These are phyloP conservation scores for Camellia japonica DNA, from an alignment of 148 eudicot genomes.

Conservation along the genomic window DNA sequence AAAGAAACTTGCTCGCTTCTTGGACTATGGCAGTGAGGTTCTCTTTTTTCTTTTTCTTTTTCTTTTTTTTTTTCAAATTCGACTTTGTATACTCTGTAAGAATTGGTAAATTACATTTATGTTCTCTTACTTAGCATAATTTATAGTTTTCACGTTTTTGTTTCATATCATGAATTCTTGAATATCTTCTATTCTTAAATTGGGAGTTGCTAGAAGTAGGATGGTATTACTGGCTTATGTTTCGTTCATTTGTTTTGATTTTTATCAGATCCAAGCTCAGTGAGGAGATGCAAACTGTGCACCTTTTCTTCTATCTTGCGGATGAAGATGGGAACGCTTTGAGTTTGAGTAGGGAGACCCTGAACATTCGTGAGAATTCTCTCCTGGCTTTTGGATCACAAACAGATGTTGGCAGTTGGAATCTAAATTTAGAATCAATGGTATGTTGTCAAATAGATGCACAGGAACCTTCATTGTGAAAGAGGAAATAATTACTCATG, in stretches of 20 bases:
- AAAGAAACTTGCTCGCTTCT: background rate
- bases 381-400: constrained; percentile 75
- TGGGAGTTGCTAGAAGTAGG: background rate
- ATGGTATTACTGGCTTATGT: background rate
- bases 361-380: constrained; percentile 47
- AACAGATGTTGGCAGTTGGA: constrained; percentile 79
- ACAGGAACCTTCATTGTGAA: background rate
- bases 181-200: background rate
- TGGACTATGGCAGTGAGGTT: background rate
- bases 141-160: background rate
- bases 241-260: constrained; percentile 3
- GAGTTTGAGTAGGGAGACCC: constrained; percentile 45
- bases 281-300: constrained; percentile 48
- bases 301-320: constrained; percentile 89
- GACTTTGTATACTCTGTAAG: background rate
- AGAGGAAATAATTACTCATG: background rate
- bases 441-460: constrained; percentile 41
- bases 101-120: background rate
- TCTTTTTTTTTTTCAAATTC: background rate
- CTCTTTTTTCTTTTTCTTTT: no score
- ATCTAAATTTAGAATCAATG: constrained; percentile 67
- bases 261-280: constrained; percentile 36
- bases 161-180: background rate
- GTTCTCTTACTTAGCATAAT: background rate
- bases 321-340: constrained; percentile 78